phyloP scores from a whole-genome alignment of 164 flowering plant genomes.

The Saururus chinensis region DNA sequence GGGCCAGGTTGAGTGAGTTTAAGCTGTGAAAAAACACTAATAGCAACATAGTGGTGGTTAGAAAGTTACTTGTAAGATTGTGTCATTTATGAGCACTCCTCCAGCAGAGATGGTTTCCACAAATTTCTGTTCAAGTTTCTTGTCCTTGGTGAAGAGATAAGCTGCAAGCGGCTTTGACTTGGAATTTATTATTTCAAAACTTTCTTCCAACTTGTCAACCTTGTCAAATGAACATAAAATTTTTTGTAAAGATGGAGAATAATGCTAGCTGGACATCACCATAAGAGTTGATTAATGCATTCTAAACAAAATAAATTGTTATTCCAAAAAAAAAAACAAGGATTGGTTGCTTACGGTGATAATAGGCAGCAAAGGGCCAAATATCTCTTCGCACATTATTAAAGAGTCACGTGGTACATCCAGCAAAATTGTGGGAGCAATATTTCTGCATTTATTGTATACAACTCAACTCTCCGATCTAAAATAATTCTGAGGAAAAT shows the following conservation, averaged over 20 bases:
- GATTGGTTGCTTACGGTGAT: conserved; percentile 36
- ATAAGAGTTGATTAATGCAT: too few relatives aligned
- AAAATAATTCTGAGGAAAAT: neutral
- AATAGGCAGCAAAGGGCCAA: conserved; percentile 93
- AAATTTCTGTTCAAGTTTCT: conserved; percentile 61
- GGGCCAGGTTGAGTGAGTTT: neutral
- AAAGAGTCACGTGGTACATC: conserved; percentile 77
- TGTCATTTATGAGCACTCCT: conserved; percentile 71
- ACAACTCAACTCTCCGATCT: too few relatives aligned
- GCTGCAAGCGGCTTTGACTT: conserved; percentile 93
- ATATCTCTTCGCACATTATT: conserved; percentile 90
- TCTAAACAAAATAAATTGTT: too few relatives aligned
- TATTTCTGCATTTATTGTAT: conserved; percentile 31
- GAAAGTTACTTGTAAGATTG: conserved; percentile 50
- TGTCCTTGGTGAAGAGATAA: conserved; percentile 67
- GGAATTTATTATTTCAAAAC: conserved; percentile 48
- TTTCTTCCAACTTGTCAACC: conserved; percentile 76
- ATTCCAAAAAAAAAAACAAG: too few relatives aligned
- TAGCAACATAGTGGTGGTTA: neutral
- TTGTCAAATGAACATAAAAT: conserved; percentile 12
- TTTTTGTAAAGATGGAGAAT: neutral
- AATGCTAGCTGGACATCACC: neutral
- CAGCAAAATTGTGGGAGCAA: conserved; percentile 78
- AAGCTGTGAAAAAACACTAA: neutral
- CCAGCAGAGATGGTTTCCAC: conserved; percentile 61